Base-by-base conservation (phyloP, 495 filamentous ascomycete species). In the Aspergillus hancockii region DNA sequence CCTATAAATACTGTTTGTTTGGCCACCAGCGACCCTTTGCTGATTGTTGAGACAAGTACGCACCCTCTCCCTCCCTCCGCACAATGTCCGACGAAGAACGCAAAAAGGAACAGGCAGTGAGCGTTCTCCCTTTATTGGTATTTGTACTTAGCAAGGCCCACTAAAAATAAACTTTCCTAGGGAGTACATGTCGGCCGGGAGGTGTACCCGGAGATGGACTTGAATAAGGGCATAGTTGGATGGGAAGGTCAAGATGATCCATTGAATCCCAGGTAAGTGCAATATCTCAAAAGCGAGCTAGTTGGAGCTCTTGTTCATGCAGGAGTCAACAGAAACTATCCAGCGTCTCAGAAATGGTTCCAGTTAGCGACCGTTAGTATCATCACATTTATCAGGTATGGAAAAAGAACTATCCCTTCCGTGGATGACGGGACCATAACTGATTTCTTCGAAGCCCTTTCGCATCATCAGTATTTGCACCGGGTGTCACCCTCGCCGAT, bases 181-280 rank as follows among this genome's bases (percentile, higher is more conserved):
- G 43, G 9, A 12, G 16, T 4, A n/a, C 4, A n/a, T 13, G 6
- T 14, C 9, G 19, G 43, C 19, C 18, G 12, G 19, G 61, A 59
- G 14, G 14, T 46, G 1, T 51, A 62, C 41, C 60, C 60, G 0
- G n/a, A 54, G 12, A 58, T 31, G 10, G 55, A 58, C n/a, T 23
- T 62, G 19, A 30, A 49, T 0, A 25, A 58, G 16, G 60, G 51
- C 21, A 45, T 62, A n/a, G 51, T 62, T 32, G 60, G 60, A 13
- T 62, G 60, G 60, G 60, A 62, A 18, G 36, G 60, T 41, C 55
- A 55, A 5, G 55, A 55, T 10, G 60, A 62, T 23, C 60, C 55
- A 6, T 43, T 40, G 23, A 62, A 62, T 18, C 60, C 60, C 18
- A 62, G 60, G 60, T 62, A 10, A 40, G 59, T 7, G 7, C 25